Percentiles rank a stretch among this genome's conserved stretches.
Conservation (phyloP, 805 yeast species). For the Peterozyma xylosa region DNA sequence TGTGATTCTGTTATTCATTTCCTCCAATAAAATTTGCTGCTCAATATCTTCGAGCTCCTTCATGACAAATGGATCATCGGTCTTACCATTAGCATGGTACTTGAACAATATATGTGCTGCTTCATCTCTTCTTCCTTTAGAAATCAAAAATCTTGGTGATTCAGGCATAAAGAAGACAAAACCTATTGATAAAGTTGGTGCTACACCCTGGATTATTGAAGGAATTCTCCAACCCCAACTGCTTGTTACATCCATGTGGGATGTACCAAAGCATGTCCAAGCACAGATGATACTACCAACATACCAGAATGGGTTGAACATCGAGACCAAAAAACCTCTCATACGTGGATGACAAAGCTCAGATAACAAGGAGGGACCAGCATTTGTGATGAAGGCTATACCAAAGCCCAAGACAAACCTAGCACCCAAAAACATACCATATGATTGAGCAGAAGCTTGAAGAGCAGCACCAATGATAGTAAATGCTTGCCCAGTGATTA, state of each 20-base stretch:
- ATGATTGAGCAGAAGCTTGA: conserved; percentile 28
- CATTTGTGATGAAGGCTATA: conserved; percentile 19
- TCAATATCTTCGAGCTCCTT: conserved; percentile 16
- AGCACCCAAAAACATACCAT: conserved; percentile 27
- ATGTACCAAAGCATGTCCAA: conserved; percentile 21
- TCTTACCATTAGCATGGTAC: conserved; percentile 9
- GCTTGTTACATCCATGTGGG: conserved; percentile 10
- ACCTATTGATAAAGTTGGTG: conserved; percentile 16
- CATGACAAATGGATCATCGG: conserved; percentile 13
- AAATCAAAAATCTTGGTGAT: conserved; percentile 24
- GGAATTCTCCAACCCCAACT: conserved; percentile 25
- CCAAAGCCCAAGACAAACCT: conserved; percentile 30
- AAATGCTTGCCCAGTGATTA: conserved; percentile 17
- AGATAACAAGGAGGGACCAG: conserved; percentile 27
- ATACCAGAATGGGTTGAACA: conserved; percentile 21
- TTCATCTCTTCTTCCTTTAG: conserved; percentile 17
- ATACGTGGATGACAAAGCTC: conserved; percentile 24
- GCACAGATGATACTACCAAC: conserved; percentile 21
- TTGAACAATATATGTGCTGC: conserved; percentile 18
- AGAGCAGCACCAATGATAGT: conserved; percentile 26
- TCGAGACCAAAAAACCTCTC: conserved; percentile 21
- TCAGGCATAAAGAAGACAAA: conserved; percentile 20
- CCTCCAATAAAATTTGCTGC: conserved; percentile 14
- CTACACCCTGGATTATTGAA: conserved; percentile 19
- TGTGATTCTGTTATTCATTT: conserved; percentile 10